Base-by-base conservation (phyloP, 2,329 filamentous ascomycete species). In the Chrysoporthe puriensis region DNA sequence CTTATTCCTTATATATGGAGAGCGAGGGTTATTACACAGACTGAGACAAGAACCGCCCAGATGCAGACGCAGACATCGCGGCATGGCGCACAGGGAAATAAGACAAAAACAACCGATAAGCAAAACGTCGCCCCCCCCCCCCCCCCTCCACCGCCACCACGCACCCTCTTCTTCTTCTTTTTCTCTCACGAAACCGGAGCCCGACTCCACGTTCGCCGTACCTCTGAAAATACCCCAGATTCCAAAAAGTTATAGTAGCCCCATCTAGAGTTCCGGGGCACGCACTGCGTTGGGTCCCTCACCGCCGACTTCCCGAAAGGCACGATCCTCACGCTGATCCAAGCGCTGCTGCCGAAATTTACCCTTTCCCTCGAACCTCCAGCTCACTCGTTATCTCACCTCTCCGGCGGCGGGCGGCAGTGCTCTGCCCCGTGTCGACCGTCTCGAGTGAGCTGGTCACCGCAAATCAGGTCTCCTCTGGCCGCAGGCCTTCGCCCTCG, bases 311-410 rank as follows among this genome's bases (percentile, higher is more conserved):
- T 60, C 67, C 67, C 26, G 26, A 64, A 56, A 63, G 46, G 34
- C 64, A 64, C 63, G 61, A 64, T 69, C 67, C 67, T 59, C 63
- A 60, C 54, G 60, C 56, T 63, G 67, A 66, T 63, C 64, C 64
- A 48, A 64, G 66, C 66, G 54, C 58, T 50, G 57, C 57, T 34
- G 46, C 64, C 60, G 60, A 66, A 32, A 58, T 66, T 69, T 66
- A 66, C 46, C 67, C 60, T 67, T 61, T 43, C 48, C 50, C 50
- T 54, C 26, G 26, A 21, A 54, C 67, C 59, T 66, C 67, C 46
- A 63, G 46, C 34, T 57, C 44, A 60, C 36, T 16, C 32, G 52
- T 26, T 32, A 57, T 34, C 32, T 57, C 9, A 32, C 16, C 40
- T 54, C 26, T 54, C 13, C 14, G 26, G 13, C 26, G 32, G 14